Evolutionary conservation across 495 filamentous ascomycete genomes (phyloP), one percentile per base, ranked within the genome.

Genomic region (Bombardia bombarda): DNA sequence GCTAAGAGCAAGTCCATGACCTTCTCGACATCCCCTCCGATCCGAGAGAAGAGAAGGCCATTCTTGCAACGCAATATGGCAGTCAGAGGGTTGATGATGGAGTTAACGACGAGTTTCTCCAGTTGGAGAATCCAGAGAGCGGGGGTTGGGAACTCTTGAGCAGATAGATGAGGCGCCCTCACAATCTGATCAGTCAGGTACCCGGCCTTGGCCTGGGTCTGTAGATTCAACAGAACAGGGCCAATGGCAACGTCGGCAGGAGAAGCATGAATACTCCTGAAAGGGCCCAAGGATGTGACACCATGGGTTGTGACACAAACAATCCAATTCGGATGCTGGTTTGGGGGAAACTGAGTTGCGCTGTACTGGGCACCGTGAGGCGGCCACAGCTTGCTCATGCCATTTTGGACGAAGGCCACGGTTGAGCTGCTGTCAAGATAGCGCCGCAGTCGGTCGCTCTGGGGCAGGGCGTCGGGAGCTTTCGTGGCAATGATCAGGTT

Each of bases 331-430:
- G 79, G 68, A 7, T 83, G 84, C 17, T 80, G 67, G 1, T 52
- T 40, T 18, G 43, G 40, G 12, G 24, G 40, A 25, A 54, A 64
- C 14, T 62, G 49, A 21, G 47, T 38, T 3, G 19, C 28, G 14
- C 49, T 51, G 38, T 67, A 67, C 8, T 38, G 21, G 6, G 46
- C 44, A 6, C 64, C 64, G 48, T 86, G 68, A 4, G 84, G 77
- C 51, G 88, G 90, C 37, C 88, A 63, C 6, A 74, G 53, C 40
- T 71, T 57, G 44, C 61, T 88, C 82, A 94, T 83, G 16, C 87
- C 89, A 47, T 93, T 93, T 51, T 94, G 88, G 16, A 87, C 55
- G 33, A 95, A 83, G 9, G 83, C 64, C 22, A 95, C 73, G 0
- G 84, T 84, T 7, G 83, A 84, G 2, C 69, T 56, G 3, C 58